Percentiles rank a stretch among this genome's conserved stretches.
Evolutionary conservation across 345 rosid species (phyloP).

Genomic region (Nasturtium officinale): DNA sequence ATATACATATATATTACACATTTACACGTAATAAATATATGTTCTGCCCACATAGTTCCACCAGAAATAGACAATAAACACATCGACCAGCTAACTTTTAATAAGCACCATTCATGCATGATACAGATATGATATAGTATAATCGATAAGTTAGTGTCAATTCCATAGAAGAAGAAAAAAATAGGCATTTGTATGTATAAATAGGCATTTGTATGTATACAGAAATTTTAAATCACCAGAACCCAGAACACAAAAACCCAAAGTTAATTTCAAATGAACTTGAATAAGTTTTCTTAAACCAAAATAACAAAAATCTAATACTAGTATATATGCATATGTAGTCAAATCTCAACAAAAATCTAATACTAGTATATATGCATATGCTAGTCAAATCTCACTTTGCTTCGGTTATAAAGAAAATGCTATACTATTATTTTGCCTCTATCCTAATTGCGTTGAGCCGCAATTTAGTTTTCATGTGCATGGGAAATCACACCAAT

Average conservation of each 20-base stretch:
- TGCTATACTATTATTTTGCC: slow-evolving; percentile 5
- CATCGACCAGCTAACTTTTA: slow-evolving; percentile 20
- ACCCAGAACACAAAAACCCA: not conserved
- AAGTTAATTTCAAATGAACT: not conserved
- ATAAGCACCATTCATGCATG: slow-evolving; percentile 16
- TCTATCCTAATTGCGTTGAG: slow-evolving; percentile 5
- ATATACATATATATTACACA: not conserved
- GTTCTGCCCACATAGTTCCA: slow-evolving; percentile 25
- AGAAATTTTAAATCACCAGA: not conserved
- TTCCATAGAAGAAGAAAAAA: not conserved
- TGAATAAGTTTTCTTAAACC: not conserved
- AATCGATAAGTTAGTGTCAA: not conserved
- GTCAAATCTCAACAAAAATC: not conserved
- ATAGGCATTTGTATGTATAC: not conserved
- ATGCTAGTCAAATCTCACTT: not conserved
- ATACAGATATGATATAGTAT: not conserved
- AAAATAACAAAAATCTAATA: not conserved
- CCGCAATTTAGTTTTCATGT: slow-evolving; percentile 23
- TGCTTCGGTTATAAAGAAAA: not conserved
- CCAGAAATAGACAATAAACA: slow-evolving; percentile 32
- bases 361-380: not conserved
- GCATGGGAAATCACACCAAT: slow-evolving; percentile 28
- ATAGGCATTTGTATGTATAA: too few relatives aligned
- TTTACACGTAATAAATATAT: slow-evolving; percentile 15
- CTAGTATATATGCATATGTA: slow-evolving; percentile 1